Evolutionary conservation across 2,329 filamentous ascomycete genomes (phyloP), one percentile per base, ranked within the genome.

Genomic region (Nemania sp.): DNA sequence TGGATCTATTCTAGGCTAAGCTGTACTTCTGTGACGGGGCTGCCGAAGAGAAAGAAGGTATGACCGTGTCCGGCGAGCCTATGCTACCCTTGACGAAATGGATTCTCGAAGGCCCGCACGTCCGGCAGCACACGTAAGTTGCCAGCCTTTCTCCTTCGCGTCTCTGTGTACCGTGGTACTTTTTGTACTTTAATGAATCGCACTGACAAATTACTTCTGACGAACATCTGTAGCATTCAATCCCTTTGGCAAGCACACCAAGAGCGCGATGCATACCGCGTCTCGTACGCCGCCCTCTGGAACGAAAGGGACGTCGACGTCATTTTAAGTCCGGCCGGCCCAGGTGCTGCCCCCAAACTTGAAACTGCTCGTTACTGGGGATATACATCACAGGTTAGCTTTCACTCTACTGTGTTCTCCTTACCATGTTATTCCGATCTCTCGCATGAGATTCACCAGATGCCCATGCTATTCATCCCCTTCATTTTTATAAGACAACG

Each of bases 1-100:
- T 9, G 12, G n/a, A n/a, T n/a, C n/a, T n/a, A 20, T 4, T 31
- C 9, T 44, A 71, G 66, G 59, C 73, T 1, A 70, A 66, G 2
- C 62, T 83, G 1, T 86, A 86, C 65, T 88, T 82, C 68, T 69
- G 76, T 1, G 86, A 89, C 60, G 84, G 82, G 24, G 85, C 77
- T 0, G 70, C 73, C n/a, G 78, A 82, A 53, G 79, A 80, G 24
- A 68, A 69, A 1, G 74, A 73, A 2, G 74, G 77, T 0, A 73
- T 88, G 2, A 71, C 76, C 2, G 72, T 74, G 1, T 78, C 78
- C 0, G 80, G 79, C 1, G 85, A 89, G 62, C 83, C 84, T 0
- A 73, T 77, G 63, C 70, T 79, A 1, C 83, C 84, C 0, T 70
- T 88, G 1, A 78, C 81, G 0, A 74, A 80, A 52, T 84, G 80